Conservation (phyloP, 2,329 filamentous ascomycete species). For the Diaporthe velutina region DNA sequence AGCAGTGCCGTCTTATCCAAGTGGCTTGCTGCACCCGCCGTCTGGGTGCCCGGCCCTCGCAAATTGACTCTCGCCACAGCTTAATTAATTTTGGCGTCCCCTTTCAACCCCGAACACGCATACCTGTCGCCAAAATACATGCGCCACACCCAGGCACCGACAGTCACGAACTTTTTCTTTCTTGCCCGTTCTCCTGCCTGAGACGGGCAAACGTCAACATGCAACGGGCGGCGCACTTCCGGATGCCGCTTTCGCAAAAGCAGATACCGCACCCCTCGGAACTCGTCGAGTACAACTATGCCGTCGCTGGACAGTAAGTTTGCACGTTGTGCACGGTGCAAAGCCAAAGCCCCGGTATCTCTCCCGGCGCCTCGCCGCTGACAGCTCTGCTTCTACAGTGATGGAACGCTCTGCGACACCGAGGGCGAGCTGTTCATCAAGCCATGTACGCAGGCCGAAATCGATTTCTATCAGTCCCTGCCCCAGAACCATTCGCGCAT, state of each 20-base stretch:
- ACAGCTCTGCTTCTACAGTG: conserved; percentile 64
- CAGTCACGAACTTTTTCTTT: conserved; percentile 15
- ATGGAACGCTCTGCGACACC: conserved; percentile 87
- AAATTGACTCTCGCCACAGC: conserved; percentile 33
- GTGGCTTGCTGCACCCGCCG: conserved; percentile 17
- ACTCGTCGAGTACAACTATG: conserved; percentile 78
- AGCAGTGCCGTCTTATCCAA: conserved; percentile 3
- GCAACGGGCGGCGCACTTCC: conserved; percentile 42
- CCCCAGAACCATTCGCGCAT: conserved; percentile 78
- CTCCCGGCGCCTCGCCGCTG: conserved; percentile 33
- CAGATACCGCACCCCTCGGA: conserved; percentile 70
- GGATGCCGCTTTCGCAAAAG: conserved; percentile 40
- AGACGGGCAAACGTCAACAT: conserved; percentile 22
- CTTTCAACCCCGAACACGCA: conserved; percentile 4
- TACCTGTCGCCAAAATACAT: conserved; percentile 27
- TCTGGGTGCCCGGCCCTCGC: conserved; percentile 24
- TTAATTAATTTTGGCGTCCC: conserved; percentile 34
- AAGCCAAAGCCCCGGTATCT: background rate
- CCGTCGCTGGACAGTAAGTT: conserved; percentile 87
- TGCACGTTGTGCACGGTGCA: background rate
- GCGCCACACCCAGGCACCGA: conserved; percentile 28
- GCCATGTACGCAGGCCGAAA: conserved; percentile 87
- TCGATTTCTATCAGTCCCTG: conserved; percentile 86
- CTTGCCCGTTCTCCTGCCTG: conserved; percentile 22
- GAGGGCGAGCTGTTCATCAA: conserved; percentile 93